Percentiles rank a stretch among this genome's conserved stretches.
These are phyloP conservation scores for Coniophora puteana DNA, from an alignment of 1,284 basidiomycete genomes.

Conservation along the genomic window DNA sequence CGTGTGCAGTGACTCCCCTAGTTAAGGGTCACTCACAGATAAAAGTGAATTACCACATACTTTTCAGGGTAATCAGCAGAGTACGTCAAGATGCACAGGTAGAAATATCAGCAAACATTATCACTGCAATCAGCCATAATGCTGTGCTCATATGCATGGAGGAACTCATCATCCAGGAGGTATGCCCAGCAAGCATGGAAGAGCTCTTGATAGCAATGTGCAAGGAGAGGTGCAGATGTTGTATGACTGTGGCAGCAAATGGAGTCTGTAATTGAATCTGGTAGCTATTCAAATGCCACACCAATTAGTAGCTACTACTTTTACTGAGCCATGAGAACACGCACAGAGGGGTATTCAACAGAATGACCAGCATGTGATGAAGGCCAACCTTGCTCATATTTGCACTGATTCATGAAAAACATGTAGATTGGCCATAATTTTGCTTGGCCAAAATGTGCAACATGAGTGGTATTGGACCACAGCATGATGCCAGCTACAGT, in stretches of 20 bases:
- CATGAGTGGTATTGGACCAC: conserved; percentile 27
- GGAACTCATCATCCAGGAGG: conserved; percentile 22
- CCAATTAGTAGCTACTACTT: not conserved
- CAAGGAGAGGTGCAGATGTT: conserved; percentile 10
- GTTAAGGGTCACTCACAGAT: too few relatives aligned
- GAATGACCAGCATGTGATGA: conserved; percentile 14
- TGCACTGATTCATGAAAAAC: conserved; percentile 26
- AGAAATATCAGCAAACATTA: conserved; percentile 15
- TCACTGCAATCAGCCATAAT: conserved; percentile 21
- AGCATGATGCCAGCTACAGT: conserved; percentile 22
- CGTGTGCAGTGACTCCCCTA: too few relatives aligned
- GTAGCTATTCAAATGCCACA: conserved; percentile 9
- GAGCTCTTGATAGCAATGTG: conserved; percentile 22
- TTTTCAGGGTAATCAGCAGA: conserved; percentile 3
- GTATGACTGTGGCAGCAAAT: not conserved
- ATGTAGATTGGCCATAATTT: conserved; percentile 29
- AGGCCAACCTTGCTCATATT: conserved; percentile 19
- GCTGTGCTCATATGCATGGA: conserved; percentile 24
- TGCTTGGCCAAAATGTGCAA: conserved; percentile 23
- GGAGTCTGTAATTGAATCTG: conserved; percentile 13
- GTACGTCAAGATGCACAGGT: not conserved
- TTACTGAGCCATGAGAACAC: conserved; percentile 7
- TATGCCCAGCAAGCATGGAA: conserved; percentile 23
- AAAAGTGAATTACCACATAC: too few relatives aligned
- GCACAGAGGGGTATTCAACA: conserved; percentile 18